phyloP scores from a whole-genome alignment of 202 grass and related monocot genomes.

The Zizania palustris region DNA sequence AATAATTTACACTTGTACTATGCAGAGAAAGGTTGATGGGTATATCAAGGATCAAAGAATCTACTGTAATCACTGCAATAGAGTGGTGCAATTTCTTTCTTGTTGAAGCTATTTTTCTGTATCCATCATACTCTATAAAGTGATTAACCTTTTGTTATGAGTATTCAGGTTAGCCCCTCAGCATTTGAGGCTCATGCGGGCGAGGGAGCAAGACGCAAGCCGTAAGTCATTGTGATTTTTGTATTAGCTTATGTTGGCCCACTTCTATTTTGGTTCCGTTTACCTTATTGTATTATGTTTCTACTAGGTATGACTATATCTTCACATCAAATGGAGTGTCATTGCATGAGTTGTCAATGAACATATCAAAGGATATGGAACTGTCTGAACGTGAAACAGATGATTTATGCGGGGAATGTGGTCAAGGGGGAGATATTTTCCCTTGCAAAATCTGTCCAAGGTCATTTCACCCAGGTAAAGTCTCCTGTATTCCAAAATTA shows the following conservation, averaged over 20 bases:
- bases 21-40: conserved; percentile 82
- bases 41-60: conserved; percentile 97
- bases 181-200: conserved; percentile 97
- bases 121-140: neutral
- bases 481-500: conserved; percentile 31
- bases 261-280: neutral
- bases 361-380: conserved; percentile 72
- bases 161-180: conserved; percentile 87
- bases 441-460: conserved; percentile 92
- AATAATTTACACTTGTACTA: conserved; percentile 33
- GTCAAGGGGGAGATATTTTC: conserved; percentile 78
- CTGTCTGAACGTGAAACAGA: conserved; percentile 72
- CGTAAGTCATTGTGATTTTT: conserved; percentile 57
- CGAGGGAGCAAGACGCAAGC: conserved; percentile 81
- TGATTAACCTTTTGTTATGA: conserved; percentile 41
- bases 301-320: conserved; percentile 92
- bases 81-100: conserved; percentile 59
- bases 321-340: conserved; percentile 97
- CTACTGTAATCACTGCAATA: conserved; percentile 86
- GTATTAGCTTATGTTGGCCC: conserved; percentile 24
- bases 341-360: conserved; percentile 89
- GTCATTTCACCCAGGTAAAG: conserved; percentile 87
- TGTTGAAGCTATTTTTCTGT: conserved; percentile 18
- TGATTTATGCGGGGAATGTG: conserved; percentile 86
- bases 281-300: conserved; percentile 33